phyloP scores from a whole-genome alignment of 1,284 basidiomycete species.

The Sanguinoderma infundibulare region DNA sequence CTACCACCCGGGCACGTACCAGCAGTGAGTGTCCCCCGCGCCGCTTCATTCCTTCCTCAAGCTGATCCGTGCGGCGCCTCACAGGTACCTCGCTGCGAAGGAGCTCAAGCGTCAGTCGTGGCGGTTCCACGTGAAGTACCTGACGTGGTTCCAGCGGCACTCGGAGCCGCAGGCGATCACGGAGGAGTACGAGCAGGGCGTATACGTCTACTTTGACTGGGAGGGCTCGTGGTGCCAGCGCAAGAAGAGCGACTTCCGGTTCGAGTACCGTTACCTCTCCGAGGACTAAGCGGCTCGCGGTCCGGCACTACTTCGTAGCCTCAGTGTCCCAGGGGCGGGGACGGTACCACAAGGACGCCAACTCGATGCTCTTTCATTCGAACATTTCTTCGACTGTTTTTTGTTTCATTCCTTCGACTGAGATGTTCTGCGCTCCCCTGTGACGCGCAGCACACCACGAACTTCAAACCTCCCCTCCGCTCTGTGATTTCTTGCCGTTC shows the following conservation, averaged over 20 bases:
- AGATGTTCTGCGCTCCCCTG: neutral
- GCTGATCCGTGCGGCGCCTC: neutral
- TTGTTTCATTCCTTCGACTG: neutral
- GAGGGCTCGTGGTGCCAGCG: slow-evolving; percentile 98
- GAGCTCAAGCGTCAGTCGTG: slow-evolving; percentile 98
- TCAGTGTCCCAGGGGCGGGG: neutral
- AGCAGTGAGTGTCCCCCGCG: slow-evolving; percentile 68
- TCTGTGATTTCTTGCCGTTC: neutral
- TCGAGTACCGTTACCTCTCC: slow-evolving; percentile 91
- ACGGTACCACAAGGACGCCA: neutral
- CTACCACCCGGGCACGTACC: slow-evolving; percentile 96
- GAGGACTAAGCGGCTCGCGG: slow-evolving; percentile 63
- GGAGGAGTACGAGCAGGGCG: slow-evolving; percentile 99
- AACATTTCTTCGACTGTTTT: neutral
- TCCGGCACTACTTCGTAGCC: too few relatives aligned
- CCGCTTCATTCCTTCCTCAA: slow-evolving; percentile 4
- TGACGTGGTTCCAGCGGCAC: slow-evolving; percentile 99
- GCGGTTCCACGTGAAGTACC: slow-evolving; percentile 99
- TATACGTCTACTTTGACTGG: slow-evolving; percentile 98
- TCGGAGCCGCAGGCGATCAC: slow-evolving; percentile 99
- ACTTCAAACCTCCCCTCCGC: neutral
- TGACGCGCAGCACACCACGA: slow-evolving; percentile 2
- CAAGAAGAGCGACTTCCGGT: slow-evolving; percentile 98
- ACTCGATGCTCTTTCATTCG: neutral
- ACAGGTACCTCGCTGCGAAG: slow-evolving; percentile 92